Conservation (phyloP, 2,329 filamentous ascomycete genomes). For the Cladosporium sp. region DNA sequence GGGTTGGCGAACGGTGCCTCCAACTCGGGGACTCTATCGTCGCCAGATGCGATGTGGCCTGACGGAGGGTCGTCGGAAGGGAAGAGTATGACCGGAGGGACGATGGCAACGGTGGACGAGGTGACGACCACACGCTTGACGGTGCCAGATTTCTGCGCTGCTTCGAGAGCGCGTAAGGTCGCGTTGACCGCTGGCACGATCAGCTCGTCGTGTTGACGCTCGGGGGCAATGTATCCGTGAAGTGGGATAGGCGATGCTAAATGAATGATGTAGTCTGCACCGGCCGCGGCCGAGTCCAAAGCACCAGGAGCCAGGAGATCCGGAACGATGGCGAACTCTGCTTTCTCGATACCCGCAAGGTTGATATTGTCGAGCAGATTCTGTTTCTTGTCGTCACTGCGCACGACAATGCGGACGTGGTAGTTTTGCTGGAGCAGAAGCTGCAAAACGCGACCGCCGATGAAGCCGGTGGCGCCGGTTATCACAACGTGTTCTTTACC, state of each 20-base stretch:
- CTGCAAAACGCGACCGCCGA: slow-evolving; percentile 12
- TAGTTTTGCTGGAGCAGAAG: slow-evolving; percentile 25
- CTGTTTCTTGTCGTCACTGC: slow-evolving; percentile 26
- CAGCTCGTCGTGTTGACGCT: slow-evolving; percentile 21
- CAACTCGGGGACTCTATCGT: slow-evolving; percentile 9
- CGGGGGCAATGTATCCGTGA: slow-evolving; percentile 9
- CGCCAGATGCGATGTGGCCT: neutral
- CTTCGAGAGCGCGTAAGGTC: slow-evolving; percentile 42
- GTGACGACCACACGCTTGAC: slow-evolving; percentile 48
- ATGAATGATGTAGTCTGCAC: slow-evolving; percentile 44
- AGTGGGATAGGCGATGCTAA: slow-evolving; percentile 30
- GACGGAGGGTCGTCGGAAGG: slow-evolving; percentile 2
- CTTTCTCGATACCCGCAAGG: slow-evolving; percentile 24
- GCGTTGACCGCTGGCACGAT: slow-evolving; percentile 37
- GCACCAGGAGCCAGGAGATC: slow-evolving; percentile 42
- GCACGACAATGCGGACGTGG: slow-evolving; percentile 31
- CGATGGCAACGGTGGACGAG: slow-evolving; percentile 11
- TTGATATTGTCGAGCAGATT: slow-evolving; percentile 8
- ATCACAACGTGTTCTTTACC: slow-evolving; percentile 16
- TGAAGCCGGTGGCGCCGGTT: slow-evolving; percentile 19
- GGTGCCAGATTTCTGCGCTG: slow-evolving; percentile 37
- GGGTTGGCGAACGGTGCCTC: slow-evolving; percentile 2
- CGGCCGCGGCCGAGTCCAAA: slow-evolving; percentile 45
- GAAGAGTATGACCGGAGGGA: slow-evolving; percentile 5
- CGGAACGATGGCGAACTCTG: slow-evolving; percentile 37